Percentiles rank a stretch among this genome's conserved stretches.
Conservation (phyloP, 192 early-diverging fungal species). For the Coemansia sp. region DNA sequence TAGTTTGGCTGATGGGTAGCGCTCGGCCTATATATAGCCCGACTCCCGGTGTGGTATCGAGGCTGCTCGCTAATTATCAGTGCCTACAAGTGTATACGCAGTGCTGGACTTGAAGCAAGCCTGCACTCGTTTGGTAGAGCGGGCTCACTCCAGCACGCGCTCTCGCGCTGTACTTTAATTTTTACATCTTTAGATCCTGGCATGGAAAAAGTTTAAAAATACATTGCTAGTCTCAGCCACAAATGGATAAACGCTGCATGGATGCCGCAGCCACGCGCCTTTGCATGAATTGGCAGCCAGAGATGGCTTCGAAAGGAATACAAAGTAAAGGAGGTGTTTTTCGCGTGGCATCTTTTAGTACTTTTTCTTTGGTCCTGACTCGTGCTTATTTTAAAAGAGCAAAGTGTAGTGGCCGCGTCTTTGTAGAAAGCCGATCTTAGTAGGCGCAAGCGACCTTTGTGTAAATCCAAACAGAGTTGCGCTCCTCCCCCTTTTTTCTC, state of each 20-base stretch:
- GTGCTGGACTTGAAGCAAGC: too few relatives aligned
- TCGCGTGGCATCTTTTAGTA: neutral
- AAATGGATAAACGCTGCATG: neutral
- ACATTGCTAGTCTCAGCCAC: neutral
- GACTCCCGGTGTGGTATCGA: too few relatives aligned
- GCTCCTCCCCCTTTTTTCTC: too few relatives aligned
- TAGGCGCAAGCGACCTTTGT: neutral
- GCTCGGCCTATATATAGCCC: too few relatives aligned
- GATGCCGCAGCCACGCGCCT: neutral
- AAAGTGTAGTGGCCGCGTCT: neutral
- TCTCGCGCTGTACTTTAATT: neutral
- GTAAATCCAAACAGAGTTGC: neutral
- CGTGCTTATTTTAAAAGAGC: neutral
- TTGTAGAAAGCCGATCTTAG: conserved; percentile 5
- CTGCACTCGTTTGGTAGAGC: too few relatives aligned
- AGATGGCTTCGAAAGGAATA: neutral
- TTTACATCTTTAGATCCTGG: neutral
- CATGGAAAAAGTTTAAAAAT: neutral
- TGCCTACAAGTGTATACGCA: too few relatives aligned
- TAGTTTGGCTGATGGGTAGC: too few relatives aligned
- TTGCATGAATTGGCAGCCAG: too few relatives aligned
- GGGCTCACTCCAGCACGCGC: neutral
- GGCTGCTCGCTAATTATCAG: too few relatives aligned
- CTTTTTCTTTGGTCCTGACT: neutral
- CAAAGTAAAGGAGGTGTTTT: neutral